phyloP scores from a whole-genome alignment of 1,139 yeast genomes.

The Taphrina betulina region DNA sequence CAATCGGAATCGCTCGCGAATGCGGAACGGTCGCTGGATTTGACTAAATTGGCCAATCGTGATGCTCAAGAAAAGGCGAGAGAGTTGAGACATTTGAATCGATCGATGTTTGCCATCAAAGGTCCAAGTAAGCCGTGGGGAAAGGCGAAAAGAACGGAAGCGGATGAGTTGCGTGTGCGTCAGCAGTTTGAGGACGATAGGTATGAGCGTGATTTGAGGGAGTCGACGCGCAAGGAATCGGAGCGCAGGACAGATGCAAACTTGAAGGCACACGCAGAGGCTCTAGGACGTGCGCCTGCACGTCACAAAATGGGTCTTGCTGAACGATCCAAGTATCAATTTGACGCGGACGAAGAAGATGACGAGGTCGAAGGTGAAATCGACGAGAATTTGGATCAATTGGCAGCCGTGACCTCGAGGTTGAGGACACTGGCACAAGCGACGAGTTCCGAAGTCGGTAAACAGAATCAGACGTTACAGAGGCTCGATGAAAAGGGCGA shows the following conservation, averaged over 20 bases:
- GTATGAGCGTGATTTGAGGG: constrained; percentile 42
- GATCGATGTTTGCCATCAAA: constrained; percentile 81
- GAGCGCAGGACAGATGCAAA: constrained; percentile 53
- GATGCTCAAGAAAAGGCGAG: constrained; percentile 81
- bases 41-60: constrained; percentile 77
- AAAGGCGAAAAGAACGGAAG: constrained; percentile 52
- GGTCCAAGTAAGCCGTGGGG: constrained; percentile 52
- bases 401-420: constrained; percentile 52
- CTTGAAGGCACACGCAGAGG: constrained; percentile 38
- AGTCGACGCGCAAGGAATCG: constrained; percentile 51
- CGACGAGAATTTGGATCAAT: constrained; percentile 55
- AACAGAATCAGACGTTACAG: constrained; percentile 55
- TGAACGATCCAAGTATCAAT: constrained; percentile 53
- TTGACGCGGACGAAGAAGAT: constrained; percentile 62
- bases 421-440: constrained; percentile 55
- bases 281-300: constrained; percentile 40
- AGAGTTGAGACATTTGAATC: constrained; percentile 73
- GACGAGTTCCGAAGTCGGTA: constrained; percentile 55
- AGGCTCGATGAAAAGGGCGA: constrained; percentile 52
- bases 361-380: constrained; percentile 61
- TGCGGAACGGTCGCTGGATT: constrained; percentile 72
- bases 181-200: constrained; percentile 63
- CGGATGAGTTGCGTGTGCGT: constrained; percentile 70
- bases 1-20: constrained; percentile 77
- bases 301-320: constrained; percentile 40